These are phyloP conservation scores for Nakaseomyces bracarensis DNA, from an alignment of 1,139 yeast species.

Conservation along the genomic window DNA sequence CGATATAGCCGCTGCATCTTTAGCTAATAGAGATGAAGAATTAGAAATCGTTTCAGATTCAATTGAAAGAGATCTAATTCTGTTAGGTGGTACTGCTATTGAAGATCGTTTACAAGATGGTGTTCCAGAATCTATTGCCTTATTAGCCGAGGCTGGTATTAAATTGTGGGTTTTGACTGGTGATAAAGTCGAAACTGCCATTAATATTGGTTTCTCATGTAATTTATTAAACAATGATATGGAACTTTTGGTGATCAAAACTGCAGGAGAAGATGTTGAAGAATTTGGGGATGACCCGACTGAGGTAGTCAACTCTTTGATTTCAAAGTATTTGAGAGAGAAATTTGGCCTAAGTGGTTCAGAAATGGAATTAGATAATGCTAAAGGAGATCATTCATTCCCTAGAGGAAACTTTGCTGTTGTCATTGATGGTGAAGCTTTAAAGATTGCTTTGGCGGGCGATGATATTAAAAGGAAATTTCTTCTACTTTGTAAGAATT, in stretches of 20 bases:
- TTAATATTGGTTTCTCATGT: conserved; percentile 94
- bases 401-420: conserved; percentile 76
- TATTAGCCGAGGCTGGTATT: conserved; percentile 82
- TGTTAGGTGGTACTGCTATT: conserved; percentile 95
- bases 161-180: conserved; percentile 97
- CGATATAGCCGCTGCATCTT: conserved; percentile 67
- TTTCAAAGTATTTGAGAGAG: conserved; percentile 52
- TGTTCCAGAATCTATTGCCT: conserved; percentile 86
- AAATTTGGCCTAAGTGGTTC: conserved; percentile 62
- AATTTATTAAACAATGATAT: conserved; percentile 77
- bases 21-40: conserved; percentile 66
- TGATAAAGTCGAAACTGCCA: conserved; percentile 96
- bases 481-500: conserved; percentile 79
- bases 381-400: conserved; percentile 64
- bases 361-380: conserved; percentile 46
- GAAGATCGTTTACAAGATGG: conserved; percentile 95
- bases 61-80: conserved; percentile 61
- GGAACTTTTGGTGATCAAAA: conserved; percentile 68
- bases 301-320: conserved; percentile 45
- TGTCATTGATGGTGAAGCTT: conserved; percentile 87
- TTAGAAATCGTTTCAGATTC: conserved; percentile 74
- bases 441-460: conserved; percentile 60
- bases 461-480: conserved; percentile 57
- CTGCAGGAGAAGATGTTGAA: conserved; percentile 40
- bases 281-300: conserved; percentile 29